A percentile compares a stretch with the other conserved stretches of the same genome.
These are phyloP conservation scores for Cucurbita pepo DNA, from an alignment of 306 rosid species.

Conservation along the genomic window DNA sequence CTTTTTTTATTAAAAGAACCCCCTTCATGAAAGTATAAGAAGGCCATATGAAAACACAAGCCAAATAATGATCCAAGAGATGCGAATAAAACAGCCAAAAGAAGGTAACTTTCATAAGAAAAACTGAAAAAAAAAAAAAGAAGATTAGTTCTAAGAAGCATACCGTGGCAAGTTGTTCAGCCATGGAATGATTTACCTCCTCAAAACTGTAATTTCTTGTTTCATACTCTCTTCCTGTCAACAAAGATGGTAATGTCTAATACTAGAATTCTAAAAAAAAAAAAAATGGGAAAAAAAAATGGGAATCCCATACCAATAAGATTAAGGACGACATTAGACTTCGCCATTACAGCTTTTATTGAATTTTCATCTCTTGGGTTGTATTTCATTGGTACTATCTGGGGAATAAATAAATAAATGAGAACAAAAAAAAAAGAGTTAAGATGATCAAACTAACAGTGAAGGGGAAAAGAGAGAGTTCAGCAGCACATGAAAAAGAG, in stretches of 20 bases:
- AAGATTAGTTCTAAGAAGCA: background rate
- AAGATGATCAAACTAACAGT: slow-evolving; percentile 10
- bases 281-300: background rate
- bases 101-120: background rate
- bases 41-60: background rate
- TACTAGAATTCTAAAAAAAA: background rate
- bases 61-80: background rate
- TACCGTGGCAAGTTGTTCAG: slow-evolving; percentile 78
- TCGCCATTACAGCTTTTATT: slow-evolving; percentile 93
- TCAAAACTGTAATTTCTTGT: slow-evolving; percentile 94
- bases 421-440: background rate
- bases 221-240: slow-evolving; percentile 89
- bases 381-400: slow-evolving; percentile 96
- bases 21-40: too few species aligned
- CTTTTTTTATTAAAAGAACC: too few species aligned
- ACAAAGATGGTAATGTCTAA: background rate
- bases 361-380: slow-evolving; percentile 89
- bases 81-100: background rate
- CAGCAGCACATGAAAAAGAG: background rate
- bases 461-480: background rate
- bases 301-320: slow-evolving; percentile 58
- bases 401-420: background rate
- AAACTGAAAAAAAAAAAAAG: background rate
- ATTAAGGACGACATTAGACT: slow-evolving; percentile 88
- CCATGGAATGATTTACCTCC: slow-evolving; percentile 83